Evolutionary conservation across 768 basidiomycete species (phyloP).

Genomic region (Leucocoprinus birnbaumii): DNA sequence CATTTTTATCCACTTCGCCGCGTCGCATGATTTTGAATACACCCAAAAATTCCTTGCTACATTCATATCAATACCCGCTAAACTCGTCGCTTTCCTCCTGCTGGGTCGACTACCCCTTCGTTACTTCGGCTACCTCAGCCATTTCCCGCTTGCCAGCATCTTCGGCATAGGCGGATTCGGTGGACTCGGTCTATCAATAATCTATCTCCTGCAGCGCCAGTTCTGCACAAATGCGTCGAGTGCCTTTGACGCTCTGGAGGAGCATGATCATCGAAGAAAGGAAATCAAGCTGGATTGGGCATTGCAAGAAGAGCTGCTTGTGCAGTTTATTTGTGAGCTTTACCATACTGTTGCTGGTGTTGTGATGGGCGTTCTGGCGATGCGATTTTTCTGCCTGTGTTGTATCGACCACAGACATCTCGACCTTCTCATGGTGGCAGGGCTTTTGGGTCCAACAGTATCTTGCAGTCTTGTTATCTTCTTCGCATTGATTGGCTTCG

Average conservation of each 20-base stretch:
- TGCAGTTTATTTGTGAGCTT: constrained; percentile 9
- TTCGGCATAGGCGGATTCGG: constrained; percentile 6
- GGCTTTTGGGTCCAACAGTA: constrained; percentile 3
- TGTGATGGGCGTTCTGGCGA: constrained; percentile 2
- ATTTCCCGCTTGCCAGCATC: neutral
- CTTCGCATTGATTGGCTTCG: neutral
- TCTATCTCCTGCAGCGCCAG: neutral
- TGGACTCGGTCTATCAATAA: neutral
- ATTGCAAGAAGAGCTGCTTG: constrained; percentile 2
- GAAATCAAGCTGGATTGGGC: constrained; percentile 3
- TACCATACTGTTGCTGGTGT: constrained; percentile 5
- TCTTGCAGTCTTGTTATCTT: constrained; percentile 4
- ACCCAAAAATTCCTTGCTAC: neutral
- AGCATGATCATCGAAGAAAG: neutral
- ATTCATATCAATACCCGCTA: neutral
- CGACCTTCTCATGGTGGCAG: constrained; percentile 4
- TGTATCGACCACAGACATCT: constrained; percentile 4
- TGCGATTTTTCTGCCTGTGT: constrained; percentile 1
- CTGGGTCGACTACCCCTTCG: constrained; percentile 6
- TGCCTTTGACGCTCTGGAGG: neutral
- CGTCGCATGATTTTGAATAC: neutral
- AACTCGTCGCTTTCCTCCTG: constrained; percentile 2
- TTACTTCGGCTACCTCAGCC: neutral
- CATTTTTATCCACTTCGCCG: neutral
- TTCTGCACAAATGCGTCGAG: neutral